Conservation (phyloP, 176 grass and related monocot genomes). For the Oryza australiensis region DNA sequence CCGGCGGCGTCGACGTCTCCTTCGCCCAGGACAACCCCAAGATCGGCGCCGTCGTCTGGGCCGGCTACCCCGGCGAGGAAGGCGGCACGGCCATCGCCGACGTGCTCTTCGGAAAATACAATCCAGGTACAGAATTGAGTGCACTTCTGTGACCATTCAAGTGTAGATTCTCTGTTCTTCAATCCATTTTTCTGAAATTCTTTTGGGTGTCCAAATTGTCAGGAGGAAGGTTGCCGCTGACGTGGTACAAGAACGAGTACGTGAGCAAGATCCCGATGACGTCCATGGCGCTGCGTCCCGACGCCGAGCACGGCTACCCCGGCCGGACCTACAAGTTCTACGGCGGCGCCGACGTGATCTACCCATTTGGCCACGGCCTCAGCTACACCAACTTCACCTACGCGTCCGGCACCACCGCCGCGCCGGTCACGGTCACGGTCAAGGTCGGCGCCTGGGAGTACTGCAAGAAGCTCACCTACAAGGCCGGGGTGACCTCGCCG, state of each 20-base stretch:
- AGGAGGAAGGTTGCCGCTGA: constrained; percentile 37
- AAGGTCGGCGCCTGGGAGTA: neutral
- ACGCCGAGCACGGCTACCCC: constrained; percentile 28
- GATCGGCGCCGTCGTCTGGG: constrained; percentile 54
- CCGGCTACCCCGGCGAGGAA: constrained; percentile 57
- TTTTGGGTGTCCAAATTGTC: neutral
- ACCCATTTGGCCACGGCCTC: constrained; percentile 49
- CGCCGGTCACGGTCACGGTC: neutral
- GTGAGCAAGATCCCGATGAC: constrained; percentile 42
- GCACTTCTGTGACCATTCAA: no score
- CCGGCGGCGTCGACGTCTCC: constrained; percentile 52
- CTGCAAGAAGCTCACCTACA: constrained; percentile 33
- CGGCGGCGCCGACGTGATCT: constrained; percentile 21
- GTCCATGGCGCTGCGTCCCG: constrained; percentile 40
- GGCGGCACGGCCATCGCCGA: constrained; percentile 53
- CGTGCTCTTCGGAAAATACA: constrained; percentile 46
- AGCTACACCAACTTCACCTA: constrained; percentile 41
- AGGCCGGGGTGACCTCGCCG: neutral
- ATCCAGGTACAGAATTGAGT: constrained; percentile 32
- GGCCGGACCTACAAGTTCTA: constrained; percentile 57
- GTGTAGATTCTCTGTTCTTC: neutral
- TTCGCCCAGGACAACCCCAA: constrained; percentile 54
- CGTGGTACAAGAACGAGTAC: constrained; percentile 43
- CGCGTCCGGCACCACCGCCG: constrained; percentile 8
- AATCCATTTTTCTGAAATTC: neutral